Conservation (phyloP, 2,329 filamentous ascomycete species). For the Hymenoscyphus infarciens region DNA sequence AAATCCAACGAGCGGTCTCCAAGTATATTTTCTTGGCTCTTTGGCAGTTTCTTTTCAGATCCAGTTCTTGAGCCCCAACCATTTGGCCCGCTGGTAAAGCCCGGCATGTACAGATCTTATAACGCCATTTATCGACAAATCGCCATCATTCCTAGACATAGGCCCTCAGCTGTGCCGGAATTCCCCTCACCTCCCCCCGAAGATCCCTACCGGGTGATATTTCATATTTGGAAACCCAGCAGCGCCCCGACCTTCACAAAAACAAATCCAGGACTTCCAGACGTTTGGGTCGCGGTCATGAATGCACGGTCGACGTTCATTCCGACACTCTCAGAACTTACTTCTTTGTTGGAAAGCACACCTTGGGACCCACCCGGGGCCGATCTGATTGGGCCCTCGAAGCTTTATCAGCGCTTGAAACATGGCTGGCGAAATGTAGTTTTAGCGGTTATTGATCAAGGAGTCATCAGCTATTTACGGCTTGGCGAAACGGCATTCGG, state of each 20-base stretch:
- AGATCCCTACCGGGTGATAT: constrained; percentile 68
- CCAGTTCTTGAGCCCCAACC: constrained; percentile 25
- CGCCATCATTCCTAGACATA: constrained; percentile 68
- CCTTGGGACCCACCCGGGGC: constrained; percentile 60
- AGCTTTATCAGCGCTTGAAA: constrained; percentile 74
- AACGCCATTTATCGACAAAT: constrained; percentile 72
- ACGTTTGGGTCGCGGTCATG: constrained; percentile 81
- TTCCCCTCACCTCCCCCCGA: constrained; percentile 35
- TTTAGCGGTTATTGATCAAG: constrained; percentile 84
- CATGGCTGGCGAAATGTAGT: constrained; percentile 82
- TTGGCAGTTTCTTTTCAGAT: constrained; percentile 30
- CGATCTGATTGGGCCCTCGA: constrained; percentile 41
- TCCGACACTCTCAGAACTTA: constrained; percentile 70
- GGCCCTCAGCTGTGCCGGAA: constrained; percentile 43
- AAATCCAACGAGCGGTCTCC: constrained; percentile 14
- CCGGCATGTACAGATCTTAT: constrained; percentile 64
- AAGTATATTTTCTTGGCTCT: constrained; percentile 33
- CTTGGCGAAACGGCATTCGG: constrained; percentile 78
- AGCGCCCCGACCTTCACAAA: constrained; percentile 66
- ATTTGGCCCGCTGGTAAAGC: constrained; percentile 55
- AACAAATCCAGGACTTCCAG: constrained; percentile 69
- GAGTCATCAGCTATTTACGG: constrained; percentile 82
- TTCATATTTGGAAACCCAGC: constrained; percentile 75
- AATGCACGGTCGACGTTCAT: constrained; percentile 69
- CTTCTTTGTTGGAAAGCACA: constrained; percentile 67